Evolutionary conservation across 2,329 filamentous ascomycete genomes (phyloP), one percentile per base, ranked within the genome.

Genomic region (Stromatinia cepivora): DNA sequence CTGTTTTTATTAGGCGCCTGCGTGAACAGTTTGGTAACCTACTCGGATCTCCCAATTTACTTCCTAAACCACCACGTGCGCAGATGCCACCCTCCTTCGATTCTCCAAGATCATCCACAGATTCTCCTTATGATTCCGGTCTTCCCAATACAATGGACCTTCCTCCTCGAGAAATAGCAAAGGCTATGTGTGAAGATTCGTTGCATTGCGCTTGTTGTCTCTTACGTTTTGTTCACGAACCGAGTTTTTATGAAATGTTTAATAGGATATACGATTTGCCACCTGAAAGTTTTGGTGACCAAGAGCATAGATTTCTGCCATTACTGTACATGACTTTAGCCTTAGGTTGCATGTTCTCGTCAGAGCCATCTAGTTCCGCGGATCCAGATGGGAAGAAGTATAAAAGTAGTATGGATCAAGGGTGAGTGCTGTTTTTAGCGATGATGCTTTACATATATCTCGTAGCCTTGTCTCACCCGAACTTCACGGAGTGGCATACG

Each of bases 1-100:
- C 94, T 56, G 92, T 94, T 72, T 99, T 97, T 79, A 86, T 97
- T 75, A 87, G 88, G 72, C 89, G 92, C 67, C 90, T 99, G 86
- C 90, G 93, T 76, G 92, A 96, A 76, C 91, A 97, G 77, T 92
- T 97, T 73, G 90, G 92, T 57, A 88, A 90, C 71, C 84, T 95
- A 73, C 85, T 95, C 61, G 90, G 90, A 28, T 86, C 87, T 53
- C 73, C 87, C 71, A 84, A 88, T 25, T 87, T 90, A 77, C 80
- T 90, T 71, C 82, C 86, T 66, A 79, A 83, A 71, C 78, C 83
- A 20, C 83, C 85, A 42, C 81, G 82, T 64, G 81, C 75, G 69
- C 63, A 69, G 31, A 57, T 71, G 31, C 52, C 66, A 25, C 56
- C 71, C 3, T 70, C 72, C 15, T 72, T 76, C 42, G 74, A 77